A percentile compares a stretch with the other conserved stretches of the same genome.
Evolutionary conservation across 257 asterid genomes (phyloP).

Genomic region (Fraxinus excelsior): DNA sequence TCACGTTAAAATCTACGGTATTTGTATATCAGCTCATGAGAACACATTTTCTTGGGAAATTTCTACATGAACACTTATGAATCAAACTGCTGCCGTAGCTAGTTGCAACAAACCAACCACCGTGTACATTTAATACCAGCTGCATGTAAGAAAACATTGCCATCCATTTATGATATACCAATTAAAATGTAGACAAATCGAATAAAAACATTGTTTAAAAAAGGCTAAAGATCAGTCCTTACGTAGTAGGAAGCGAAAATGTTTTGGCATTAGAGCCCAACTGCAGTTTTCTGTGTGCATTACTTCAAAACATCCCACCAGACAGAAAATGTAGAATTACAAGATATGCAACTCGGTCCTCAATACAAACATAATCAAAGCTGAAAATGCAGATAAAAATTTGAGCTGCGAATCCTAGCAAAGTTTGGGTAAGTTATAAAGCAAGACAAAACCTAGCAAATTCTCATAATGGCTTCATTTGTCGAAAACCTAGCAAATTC

Average conservation of each 20-base stretch:
- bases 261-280: neutral
- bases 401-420: neutral
- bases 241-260: neutral
- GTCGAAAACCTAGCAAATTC: conserved; percentile 7
- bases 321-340: neutral
- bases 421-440: neutral
- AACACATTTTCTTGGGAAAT: too few relatives aligned
- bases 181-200: too few relatives aligned
- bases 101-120: neutral
- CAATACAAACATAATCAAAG: neutral
- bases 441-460: neutral
- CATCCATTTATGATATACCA: too few relatives aligned
- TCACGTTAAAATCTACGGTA: too few relatives aligned
- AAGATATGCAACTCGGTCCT: neutral
- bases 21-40: too few relatives aligned
- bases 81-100: neutral
- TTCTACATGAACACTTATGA: too few relatives aligned
- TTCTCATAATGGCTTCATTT: conserved; percentile 19
- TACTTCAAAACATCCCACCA: neutral
- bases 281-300: neutral
- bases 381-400: neutral
- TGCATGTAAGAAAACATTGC: neutral
- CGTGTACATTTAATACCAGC: neutral
- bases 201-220: too few relatives aligned
- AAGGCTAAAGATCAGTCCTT: neutral